Conservation (phyloP, 176 grass and related monocot species). For the Hordeum vulgare region DNA sequence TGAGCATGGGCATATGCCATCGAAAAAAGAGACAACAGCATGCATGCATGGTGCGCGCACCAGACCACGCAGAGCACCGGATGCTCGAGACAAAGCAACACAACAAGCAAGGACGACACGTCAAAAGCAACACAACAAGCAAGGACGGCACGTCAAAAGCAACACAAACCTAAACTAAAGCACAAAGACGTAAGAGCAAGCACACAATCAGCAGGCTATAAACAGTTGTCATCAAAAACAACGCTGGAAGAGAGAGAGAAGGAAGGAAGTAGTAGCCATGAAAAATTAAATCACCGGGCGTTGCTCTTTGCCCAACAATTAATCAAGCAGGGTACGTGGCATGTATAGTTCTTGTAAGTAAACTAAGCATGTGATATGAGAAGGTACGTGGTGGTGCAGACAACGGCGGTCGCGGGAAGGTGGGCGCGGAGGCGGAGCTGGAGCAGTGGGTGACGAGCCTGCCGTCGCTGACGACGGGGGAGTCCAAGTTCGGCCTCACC, state of each 20-base stretch:
- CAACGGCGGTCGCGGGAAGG: slow-evolving; percentile 32
- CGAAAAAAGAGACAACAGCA: neutral
- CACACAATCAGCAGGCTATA: no score
- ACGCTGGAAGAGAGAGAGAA: no score
- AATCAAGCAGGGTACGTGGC: no score
- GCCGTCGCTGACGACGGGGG: slow-evolving; percentile 38
- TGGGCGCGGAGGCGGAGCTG: slow-evolving; percentile 40
- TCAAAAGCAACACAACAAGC: neutral
- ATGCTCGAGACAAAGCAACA: neutral
- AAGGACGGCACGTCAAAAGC: neutral
- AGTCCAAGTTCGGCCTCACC: slow-evolving; percentile 44
- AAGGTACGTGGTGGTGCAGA: slow-evolving; percentile 5
- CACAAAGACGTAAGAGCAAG: no score
- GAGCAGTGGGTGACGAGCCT: slow-evolving; percentile 43
- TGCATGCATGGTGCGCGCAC: neutral
- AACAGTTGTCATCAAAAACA: no score
- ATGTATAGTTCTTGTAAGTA: no score
- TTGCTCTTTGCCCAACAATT: no score
- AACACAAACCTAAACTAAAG: neutral
- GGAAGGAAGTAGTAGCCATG: no score
- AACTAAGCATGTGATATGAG: no score
- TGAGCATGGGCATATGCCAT: neutral
- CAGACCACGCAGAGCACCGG: neutral
- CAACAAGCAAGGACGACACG: neutral
- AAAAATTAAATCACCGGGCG: neutral